A percentile compares a stretch with the other conserved stretches of the same genome.
Evolutionary conservation across 1,284 basidiomycete species (phyloP).

Genomic region (Sanguinoderma infundibulare): DNA sequence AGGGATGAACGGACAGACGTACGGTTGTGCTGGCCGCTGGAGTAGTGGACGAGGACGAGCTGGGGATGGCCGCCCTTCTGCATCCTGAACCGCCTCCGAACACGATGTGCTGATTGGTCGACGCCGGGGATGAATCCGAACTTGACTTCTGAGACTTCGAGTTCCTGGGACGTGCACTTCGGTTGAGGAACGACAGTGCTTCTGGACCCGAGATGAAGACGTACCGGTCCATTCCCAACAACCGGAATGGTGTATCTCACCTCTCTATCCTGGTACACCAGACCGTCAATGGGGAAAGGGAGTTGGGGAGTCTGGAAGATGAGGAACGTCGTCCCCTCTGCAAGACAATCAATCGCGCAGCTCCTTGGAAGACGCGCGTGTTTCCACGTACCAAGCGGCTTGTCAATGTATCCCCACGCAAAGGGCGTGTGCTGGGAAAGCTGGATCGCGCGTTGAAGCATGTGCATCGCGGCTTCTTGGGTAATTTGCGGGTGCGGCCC

Average conservation of each 20-base stretch:
- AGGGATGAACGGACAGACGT: constrained; percentile 36
- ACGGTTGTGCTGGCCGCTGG: constrained; percentile 63
- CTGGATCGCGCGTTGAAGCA: constrained; percentile 61
- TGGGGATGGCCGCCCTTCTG: constrained; percentile 70
- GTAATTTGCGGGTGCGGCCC: constrained; percentile 57
- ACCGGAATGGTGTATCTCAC: constrained; percentile 58
- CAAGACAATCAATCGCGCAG: background rate
- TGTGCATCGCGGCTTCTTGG: constrained; percentile 59
- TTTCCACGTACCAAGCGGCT: constrained; percentile 58
- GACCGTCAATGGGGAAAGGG: constrained; percentile 70
- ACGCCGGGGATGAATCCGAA: constrained; percentile 74
- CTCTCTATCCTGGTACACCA: constrained; percentile 74
- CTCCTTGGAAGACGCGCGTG: background rate
- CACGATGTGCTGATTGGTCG: constrained; percentile 64
- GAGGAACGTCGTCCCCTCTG: constrained; percentile 69
- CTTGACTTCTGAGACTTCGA: constrained; percentile 74
- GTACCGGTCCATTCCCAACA: constrained; percentile 51
- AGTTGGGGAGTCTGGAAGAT: constrained; percentile 60
- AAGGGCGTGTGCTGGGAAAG: constrained; percentile 64
- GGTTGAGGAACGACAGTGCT: background rate
- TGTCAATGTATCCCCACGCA: constrained; percentile 74
- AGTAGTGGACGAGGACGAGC: constrained; percentile 74
- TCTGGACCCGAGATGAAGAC: constrained; percentile 26
- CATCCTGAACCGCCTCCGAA: constrained; percentile 71
- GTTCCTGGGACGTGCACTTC: constrained; percentile 49